These are phyloP conservation scores for Plasmodium knowlesi DNA, from an alignment of 169 alveolate species.

Conservation along the genomic window DNA sequence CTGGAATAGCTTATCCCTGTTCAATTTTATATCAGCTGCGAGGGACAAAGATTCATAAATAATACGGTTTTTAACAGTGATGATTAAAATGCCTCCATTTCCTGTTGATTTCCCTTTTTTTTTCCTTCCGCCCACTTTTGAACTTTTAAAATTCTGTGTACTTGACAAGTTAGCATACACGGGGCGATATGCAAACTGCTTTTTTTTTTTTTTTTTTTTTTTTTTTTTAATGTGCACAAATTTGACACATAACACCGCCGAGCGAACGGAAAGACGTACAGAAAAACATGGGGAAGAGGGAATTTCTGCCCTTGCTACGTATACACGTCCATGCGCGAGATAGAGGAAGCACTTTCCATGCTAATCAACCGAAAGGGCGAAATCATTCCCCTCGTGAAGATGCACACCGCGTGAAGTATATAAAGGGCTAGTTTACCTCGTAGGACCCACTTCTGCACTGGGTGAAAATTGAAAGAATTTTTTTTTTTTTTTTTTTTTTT, in stretches of 20 bases:
- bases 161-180: neutral
- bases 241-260: neutral
- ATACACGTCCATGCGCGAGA: neutral
- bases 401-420: neutral
- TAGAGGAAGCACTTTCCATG: neutral
- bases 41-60: neutral
- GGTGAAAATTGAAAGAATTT: neutral
- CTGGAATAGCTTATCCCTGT: neutral
- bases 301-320: neutral
- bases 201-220: conserved; percentile 1
- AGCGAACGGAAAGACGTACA: neutral
- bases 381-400: neutral
- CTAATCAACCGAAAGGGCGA: neutral
- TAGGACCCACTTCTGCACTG: neutral
- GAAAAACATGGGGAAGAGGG: neutral
- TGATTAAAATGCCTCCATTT: neutral
- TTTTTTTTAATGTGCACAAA: neutral
- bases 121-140: neutral
- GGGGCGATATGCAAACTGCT: neutral
- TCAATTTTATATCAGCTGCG: neutral
- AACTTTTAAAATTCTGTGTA: neutral
- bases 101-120: neutral
- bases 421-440: neutral
- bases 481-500: neutral
- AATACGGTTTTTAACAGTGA: neutral